A percentile compares a stretch with the other conserved stretches of the same genome.
Conservation (phyloP, 73 alveolate genomes). For the Stentor roeselii region DNA sequence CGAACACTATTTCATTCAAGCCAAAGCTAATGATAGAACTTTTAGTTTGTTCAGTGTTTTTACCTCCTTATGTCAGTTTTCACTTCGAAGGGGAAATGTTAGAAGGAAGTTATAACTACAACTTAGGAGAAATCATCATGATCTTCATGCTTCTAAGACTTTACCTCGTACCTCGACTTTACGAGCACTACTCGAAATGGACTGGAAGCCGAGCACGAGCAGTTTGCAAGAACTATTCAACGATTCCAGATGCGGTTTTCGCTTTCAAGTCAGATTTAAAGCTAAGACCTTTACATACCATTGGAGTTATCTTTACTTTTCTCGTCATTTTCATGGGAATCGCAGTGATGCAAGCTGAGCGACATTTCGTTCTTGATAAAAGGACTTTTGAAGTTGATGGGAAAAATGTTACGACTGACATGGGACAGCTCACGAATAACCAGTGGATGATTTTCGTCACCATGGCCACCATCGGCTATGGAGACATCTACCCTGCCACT, state of each 20-base stretch:
- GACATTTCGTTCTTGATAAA: neutral
- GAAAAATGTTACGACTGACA: neutral
- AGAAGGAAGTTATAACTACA: slow-evolving; percentile 27
- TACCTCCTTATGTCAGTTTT: neutral
- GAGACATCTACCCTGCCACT: slow-evolving; percentile 65
- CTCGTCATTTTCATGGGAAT: slow-evolving; percentile 28
- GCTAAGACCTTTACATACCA: slow-evolving; percentile 39
- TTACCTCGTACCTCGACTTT: slow-evolving; percentile 38
- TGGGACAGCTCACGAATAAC: slow-evolving; percentile 35
- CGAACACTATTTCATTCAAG: neutral
- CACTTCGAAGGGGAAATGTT: neutral
- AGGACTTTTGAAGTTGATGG: neutral
- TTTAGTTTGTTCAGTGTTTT: neutral
- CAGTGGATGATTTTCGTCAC: slow-evolving; percentile 62
- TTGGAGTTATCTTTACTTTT: slow-evolving; percentile 25
- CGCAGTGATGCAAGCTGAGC: slow-evolving; percentile 37
- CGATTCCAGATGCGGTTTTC: slow-evolving; percentile 26
- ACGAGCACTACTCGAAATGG: slow-evolving; percentile 55
- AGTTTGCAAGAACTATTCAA: slow-evolving; percentile 29
- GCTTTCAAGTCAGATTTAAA: slow-evolving; percentile 59
- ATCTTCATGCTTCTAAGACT: slow-evolving; percentile 34
- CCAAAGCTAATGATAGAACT: slow-evolving; percentile 2
- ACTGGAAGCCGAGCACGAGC: slow-evolving; percentile 36
- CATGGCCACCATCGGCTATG: slow-evolving; percentile 76
- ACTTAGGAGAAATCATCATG: slow-evolving; percentile 28